Evolutionary conservation across 139 green algal genomes (phyloP), one percentile per base, ranked within the genome.

Genomic region (Closterium sp.): DNA sequence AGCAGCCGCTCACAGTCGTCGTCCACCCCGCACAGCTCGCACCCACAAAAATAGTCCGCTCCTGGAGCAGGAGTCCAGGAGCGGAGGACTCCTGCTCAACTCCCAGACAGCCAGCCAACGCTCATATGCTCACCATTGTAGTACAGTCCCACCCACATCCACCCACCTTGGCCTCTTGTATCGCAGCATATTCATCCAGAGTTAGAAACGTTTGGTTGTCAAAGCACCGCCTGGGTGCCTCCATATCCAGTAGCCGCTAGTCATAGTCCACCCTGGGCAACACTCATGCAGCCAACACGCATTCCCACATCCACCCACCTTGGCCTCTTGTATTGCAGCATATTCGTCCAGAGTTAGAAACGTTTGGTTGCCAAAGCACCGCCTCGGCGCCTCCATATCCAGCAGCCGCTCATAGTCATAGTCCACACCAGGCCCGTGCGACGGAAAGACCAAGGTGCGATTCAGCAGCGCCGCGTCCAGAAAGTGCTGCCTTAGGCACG

Each of bases 371-470:
- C 88, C 88, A 33, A 91, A 91, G 64, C 88, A 91, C 12, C 35
- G 64, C 7, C 28, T 21, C 19, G 88, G 88, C 36, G 64, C 34
- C n/a, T 91, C 31, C 34, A 91, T 55, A 35, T 89, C 90, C 55
- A 93, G 25, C 30, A 93, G 90, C 10, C 34, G 33, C 35, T 91
- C 87, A 12, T 92, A 93, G 81, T 93, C 33, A 88, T 93, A 93
- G 30, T 93, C 90, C 33, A 93, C 23, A 19, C 66, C 81, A 4
- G 55, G 31, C 28, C 81, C 86, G 30, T 87, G 36, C 30, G 90
- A 86, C 16, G 90, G 90, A n/a, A 93, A 86, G 30, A 93, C 84
- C 21, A 93, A 16, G 12, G 90, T 93, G 23, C 90, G 87, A 32
- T 93, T 93, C 33, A 93, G 84, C 32, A 93, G 66, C 34, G 86